These are phyloP conservation scores for Entomortierella beljakovae DNA, from an alignment of 192 early-diverging fungal genomes.

Conservation along the genomic window DNA sequence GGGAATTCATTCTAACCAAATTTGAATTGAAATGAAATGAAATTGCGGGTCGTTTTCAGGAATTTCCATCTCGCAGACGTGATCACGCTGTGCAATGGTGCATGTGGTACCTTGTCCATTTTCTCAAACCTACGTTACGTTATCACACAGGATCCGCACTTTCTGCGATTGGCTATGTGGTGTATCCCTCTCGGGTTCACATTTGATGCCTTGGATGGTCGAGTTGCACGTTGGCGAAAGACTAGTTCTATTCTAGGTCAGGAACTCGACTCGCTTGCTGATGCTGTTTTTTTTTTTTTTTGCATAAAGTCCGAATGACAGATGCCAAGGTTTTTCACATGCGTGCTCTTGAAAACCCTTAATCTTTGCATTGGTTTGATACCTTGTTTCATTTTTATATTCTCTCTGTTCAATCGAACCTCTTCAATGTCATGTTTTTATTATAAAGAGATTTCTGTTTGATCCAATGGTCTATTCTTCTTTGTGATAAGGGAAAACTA, in stretches of 20 bases:
- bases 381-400: no score
- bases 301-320: neutral
- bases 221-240: constrained; percentile 85
- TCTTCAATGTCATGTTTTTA: neutral
- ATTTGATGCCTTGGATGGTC: constrained; percentile 83
- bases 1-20: neutral
- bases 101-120: constrained; percentile 79
- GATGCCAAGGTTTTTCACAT: no score
- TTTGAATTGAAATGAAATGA: neutral
- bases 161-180: constrained; percentile 70
- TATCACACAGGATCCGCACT: constrained; percentile 69
- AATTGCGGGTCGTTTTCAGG: constrained; percentile 25
- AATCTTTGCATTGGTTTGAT: no score
- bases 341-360: no score
- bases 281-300: constrained; percentile 65
- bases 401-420: no score
- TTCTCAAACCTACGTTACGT: constrained; percentile 81
- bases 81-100: constrained; percentile 88
- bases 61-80: constrained; percentile 87
- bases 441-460: no score
- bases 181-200: constrained; percentile 77
- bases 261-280: constrained; percentile 91
- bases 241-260: constrained; percentile 83
- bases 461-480: no score
- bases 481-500: no score